Evolutionary conservation across 495 filamentous ascomycete species (phyloP), one percentile per base, ranked within the genome.

Genomic region (Glutinoglossum americanum): DNA sequence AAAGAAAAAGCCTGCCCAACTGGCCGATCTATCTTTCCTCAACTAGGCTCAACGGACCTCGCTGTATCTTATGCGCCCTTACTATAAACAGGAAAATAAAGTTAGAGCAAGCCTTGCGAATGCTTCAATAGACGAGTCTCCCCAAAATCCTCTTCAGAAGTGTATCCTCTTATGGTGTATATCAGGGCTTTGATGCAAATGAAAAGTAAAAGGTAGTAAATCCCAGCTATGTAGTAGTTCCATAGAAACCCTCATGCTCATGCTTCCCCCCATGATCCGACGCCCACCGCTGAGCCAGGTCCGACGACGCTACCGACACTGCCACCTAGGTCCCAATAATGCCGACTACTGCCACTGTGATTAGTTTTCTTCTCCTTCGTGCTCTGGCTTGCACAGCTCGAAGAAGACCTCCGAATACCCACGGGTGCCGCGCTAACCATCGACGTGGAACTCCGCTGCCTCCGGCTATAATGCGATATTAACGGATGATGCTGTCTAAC

Each of bases 241-340:
- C 32, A n/a, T n/a, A n/a, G n/a, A n/a, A 5, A 11, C 37, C 37
- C 3, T 17, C 13, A 21, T n/a, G 17, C 49, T 53, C 47, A 53
- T 3, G 19, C 49, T 25, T 53, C 49, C 1, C 49, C 49, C 49
- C 49, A 53, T 4, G 49, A 27, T 17, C 49, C 49, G 1, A 49
- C 47, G 23, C 47, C 47, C 47, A 27, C 47, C 4, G 25, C 28
- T 17, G 49, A 53, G 19, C 49, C 26, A 27, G 23, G 49, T 17
- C 25, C 49, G 15, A 53, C 26, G 3, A 30, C 49, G 19, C 49
- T 53, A 11, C 49, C 49, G 2, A 30, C 49, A 10, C 49, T 53
- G 0, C 78, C 83, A 25, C 85, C 85, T 54, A 90, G 78, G 66
- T 93, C 88, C 89, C 89, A 94, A 67, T 87, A 95, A 72, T 85